These are phyloP conservation scores for Pycnococcus provasolii DNA, from an alignment of 139 green algal genomes.

Conservation along the genomic window DNA sequence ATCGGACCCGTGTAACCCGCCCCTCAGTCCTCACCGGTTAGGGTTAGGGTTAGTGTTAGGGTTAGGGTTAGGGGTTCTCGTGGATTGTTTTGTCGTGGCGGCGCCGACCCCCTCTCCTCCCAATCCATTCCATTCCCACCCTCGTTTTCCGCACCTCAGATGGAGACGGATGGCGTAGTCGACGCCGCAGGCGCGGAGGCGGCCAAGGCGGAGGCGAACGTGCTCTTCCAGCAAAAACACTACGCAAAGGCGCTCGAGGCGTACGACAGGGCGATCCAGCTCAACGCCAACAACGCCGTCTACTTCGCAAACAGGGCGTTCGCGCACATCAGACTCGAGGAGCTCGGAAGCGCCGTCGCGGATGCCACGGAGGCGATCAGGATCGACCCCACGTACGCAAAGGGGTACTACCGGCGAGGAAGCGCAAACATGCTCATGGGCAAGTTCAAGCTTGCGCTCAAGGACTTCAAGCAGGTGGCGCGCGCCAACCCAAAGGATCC, in stretches of 20 bases:
- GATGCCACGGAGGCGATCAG: constrained; percentile 78
- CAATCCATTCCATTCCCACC: no score
- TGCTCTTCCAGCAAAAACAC: constrained; percentile 15
- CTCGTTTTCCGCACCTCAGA: no score
- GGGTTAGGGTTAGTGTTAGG: no score
- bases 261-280: constrained; percentile 73
- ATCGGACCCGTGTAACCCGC: no score
- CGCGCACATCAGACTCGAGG: constrained; percentile 74
- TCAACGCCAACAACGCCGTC: constrained; percentile 57
- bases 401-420: constrained; percentile 87
- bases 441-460: constrained; percentile 78
- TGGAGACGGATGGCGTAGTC: no score
- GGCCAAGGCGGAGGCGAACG: no score
- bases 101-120: no score
- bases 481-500: constrained; percentile 56
- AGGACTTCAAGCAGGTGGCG: constrained; percentile 69
- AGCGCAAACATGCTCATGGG: constrained; percentile 74
- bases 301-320: constrained; percentile 80
- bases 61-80: no score
- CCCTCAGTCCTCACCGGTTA: no score
- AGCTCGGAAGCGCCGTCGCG: constrained; percentile 75
- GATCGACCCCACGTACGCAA: constrained; percentile 70
- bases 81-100: no score
- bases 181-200: no score
- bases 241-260: constrained; percentile 61